Evolutionary conservation across 1,284 basidiomycete genomes (phyloP), one percentile per base, ranked within the genome.

Genomic region (Irpex sp.): DNA sequence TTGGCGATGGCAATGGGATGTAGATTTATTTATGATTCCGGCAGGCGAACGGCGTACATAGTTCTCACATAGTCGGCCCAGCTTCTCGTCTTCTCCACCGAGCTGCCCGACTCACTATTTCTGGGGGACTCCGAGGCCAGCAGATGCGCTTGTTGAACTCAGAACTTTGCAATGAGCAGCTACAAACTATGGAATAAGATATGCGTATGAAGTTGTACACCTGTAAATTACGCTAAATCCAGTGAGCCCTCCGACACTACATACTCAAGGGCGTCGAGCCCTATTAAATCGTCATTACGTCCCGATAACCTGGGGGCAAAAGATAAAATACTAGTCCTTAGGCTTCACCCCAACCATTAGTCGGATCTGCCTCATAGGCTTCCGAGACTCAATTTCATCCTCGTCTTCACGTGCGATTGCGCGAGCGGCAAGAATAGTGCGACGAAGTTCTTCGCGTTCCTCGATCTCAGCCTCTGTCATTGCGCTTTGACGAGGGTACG

Each of bases 401-500:
- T 79, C 77, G 9, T 80, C 79, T 19, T 82, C 84, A 61, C 74
- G 75, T 62, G 75, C 79, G 64, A 85, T 11, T 15, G 40, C 40
- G n/a, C 40, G 80, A 31, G 87, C 86, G 66, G 87, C 83, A 17
- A 87, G 71, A 76, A 91, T 85, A 48, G 83, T 85, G 36, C 83
- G 82, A 64, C 87, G 82, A 49, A 88, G 74, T 48, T 86, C 79
- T 68, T 87, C 82, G 72, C 89, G 87, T 71, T 91, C 87, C 44
- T 86, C 81, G 13, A 87, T 74, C 72, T 91, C 88, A 36, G 85
- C 86, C 71, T 87, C 87, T 2, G 85, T 81, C 49, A 89, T 75
- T 9, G 87, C 83, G 62, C 88, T 87, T 58, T 85, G 80, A 9
- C 78, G 74, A 11, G 89, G 89, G 48, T 86, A 79, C 37, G 76